phyloP scores from a whole-genome alignment of 2,329 filamentous ascomycete genomes.

The Phialocephala sp. region DNA sequence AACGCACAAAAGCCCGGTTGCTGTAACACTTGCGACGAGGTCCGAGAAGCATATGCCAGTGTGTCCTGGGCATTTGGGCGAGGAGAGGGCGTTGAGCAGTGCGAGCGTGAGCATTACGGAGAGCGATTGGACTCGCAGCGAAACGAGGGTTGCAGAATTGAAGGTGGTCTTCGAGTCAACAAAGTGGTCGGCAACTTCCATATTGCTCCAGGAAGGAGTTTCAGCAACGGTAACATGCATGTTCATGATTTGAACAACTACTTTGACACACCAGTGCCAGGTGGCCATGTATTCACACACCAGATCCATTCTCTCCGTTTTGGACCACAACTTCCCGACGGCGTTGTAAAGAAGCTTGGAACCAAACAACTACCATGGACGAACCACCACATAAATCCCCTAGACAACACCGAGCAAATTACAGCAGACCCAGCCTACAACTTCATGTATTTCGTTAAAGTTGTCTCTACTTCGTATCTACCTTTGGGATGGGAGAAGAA shows the following conservation, averaged over 20 bases:
- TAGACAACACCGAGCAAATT: slow-evolving; percentile 79
- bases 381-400: slow-evolving; percentile 89
- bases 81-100: slow-evolving; percentile 93
- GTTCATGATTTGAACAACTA: slow-evolving; percentile 98
- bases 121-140: slow-evolving; percentile 88
- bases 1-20: slow-evolving; percentile 82
- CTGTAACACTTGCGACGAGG: slow-evolving; percentile 97
- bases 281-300: slow-evolving; percentile 87
- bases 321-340: slow-evolving; percentile 85
- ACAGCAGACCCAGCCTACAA: slow-evolving; percentile 87
- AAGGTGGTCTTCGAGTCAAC: slow-evolving; percentile 91
- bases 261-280: slow-evolving; percentile 72
- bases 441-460: slow-evolving; percentile 99
- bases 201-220: slow-evolving; percentile 92
- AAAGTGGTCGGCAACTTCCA: slow-evolving; percentile 99
- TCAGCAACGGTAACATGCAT: slow-evolving; percentile 96
- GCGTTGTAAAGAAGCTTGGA: slow-evolving; percentile 65
- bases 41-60: slow-evolving; percentile 89
- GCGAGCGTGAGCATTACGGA: slow-evolving; percentile 89
- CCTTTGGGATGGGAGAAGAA: slow-evolving; percentile 81
- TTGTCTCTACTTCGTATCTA: slow-evolving; percentile 93
- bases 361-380: slow-evolving; percentile 70
- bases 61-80: slow-evolving; percentile 93
- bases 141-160: slow-evolving; percentile 91
- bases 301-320: slow-evolving; percentile 88